Percentiles rank a stretch among this genome's conserved stretches.
phyloP scores from a whole-genome alignment of 1,139 yeast genomes.

The Yamadazyma siamensis region DNA sequence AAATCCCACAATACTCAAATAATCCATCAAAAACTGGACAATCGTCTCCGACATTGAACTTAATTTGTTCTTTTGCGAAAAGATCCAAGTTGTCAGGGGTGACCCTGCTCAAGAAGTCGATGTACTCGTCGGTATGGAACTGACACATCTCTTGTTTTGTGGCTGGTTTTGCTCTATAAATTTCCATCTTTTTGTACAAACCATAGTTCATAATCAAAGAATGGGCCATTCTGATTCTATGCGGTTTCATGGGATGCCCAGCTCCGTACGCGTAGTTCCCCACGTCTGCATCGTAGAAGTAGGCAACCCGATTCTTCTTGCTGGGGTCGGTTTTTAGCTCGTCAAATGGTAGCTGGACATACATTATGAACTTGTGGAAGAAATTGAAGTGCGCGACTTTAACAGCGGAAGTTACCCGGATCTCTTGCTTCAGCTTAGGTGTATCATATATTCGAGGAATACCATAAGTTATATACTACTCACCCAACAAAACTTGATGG shows the following conservation, averaged over 20 bases:
- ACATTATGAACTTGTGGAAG: too few relatives aligned
- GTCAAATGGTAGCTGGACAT: conserved; percentile 45
- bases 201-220: conserved; percentile 97
- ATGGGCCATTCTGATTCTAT: conserved; percentile 98
- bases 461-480: too few relatives aligned
- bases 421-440: too few relatives aligned
- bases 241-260: conserved; percentile 99
- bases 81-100: conserved; percentile 92
- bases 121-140: conserved; percentile 95
- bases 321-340: conserved; percentile 40
- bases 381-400: too few relatives aligned
- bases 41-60: conserved; percentile 95
- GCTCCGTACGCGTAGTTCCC: conserved; percentile 98
- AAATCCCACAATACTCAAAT: conserved; percentile 80
- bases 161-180: conserved; percentile 95
- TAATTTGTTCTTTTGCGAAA: conserved; percentile 88
- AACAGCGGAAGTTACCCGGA: too few relatives aligned
- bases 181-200: conserved; percentile 93
- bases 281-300: conserved; percentile 69
- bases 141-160: conserved; percentile 98
- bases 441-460: too few relatives aligned
- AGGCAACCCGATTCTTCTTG: conserved; percentile 44
- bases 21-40: conserved; percentile 97
- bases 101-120: conserved; percentile 88
- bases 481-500: too few relatives aligned